Evolutionary conservation across 306 rosid genomes (phyloP), one percentile per base, ranked within the genome.

Genomic region (Acacia acuminata): DNA sequence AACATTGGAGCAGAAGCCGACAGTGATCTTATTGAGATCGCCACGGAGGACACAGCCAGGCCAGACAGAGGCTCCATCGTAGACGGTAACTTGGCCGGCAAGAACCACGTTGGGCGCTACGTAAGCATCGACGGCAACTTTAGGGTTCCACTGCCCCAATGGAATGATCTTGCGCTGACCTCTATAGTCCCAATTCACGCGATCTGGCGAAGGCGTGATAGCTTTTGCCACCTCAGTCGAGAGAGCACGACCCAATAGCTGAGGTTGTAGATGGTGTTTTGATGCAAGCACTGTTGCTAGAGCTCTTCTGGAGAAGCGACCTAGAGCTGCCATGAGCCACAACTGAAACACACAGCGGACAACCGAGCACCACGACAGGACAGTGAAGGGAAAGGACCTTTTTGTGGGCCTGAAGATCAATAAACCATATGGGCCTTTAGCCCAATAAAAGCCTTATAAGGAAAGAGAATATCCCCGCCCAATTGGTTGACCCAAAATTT

Each of bases 91-190:
- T 88, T 96, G 99, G 34, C 99, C 98, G 14, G 97, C 97, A 66
- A 96, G 94, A 60, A 96, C 97, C 17, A 96, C 99, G 72, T 96
- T 96, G 8, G 99, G 99, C 0, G 99, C 97, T 81, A 96, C 99
- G 88, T 92, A 96, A 83, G 99, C 99, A 65, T 94, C 99, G 73
- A 96, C 98, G 42, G 99, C 98, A 6, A 96, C 69, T 80, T 90
- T 96, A 4, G 98, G 99, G 58, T 87, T 84, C 99, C 99, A 96
- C 84, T 96, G 97, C 7, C 99, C 98, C 79, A 96, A 82, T 0
- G 98, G 99, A 32, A 96, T 91, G 51, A 96, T 92, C 89, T 77
- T 77, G 80, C 99, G 89, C 89, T 96, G 99, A 14, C 99, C 99
- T 88, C 99, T 90, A 88, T 96, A 96, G 88, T 96, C 99, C 99